phyloP scores from a whole-genome alignment of 2,329 filamentous ascomycete genomes.

The Aspergillus tubingensis region DNA sequence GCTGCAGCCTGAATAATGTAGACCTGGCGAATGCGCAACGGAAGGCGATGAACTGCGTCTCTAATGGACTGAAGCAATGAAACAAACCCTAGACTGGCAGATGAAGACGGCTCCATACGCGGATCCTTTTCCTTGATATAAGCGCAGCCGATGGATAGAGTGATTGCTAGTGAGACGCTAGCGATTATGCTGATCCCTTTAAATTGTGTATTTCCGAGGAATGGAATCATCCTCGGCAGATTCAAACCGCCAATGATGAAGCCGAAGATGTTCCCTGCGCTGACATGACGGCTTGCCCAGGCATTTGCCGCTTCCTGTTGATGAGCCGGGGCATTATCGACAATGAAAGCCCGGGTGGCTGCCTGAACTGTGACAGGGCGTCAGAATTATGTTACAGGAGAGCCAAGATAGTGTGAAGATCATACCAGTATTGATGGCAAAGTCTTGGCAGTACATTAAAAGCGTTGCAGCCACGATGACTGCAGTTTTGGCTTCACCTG shows the following conservation, averaged over 20 bases:
- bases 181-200: constrained; percentile 89
- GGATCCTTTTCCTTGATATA: constrained; percentile 78
- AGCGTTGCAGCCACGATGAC: constrained; percentile 78
- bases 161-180: constrained; percentile 69
- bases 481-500: constrained; percentile 59
- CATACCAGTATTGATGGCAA: constrained; percentile 86
- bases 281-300: constrained; percentile 84
- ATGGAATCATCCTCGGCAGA: constrained; percentile 71
- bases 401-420: constrained; percentile 22
- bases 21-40: constrained; percentile 76
- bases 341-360: constrained; percentile 83
- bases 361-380: constrained; percentile 68
- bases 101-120: constrained; percentile 63
- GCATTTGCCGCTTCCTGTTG: constrained; percentile 92
- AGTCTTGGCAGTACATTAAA: constrained; percentile 86
- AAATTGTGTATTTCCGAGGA: constrained; percentile 84
- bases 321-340: constrained; percentile 86
- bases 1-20: constrained; percentile 80
- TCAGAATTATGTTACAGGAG: background rate
- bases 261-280: constrained; percentile 85
- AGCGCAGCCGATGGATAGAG: constrained; percentile 68
- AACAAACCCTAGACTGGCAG: constrained; percentile 65
- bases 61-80: constrained; percentile 78
- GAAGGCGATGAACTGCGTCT: constrained; percentile 72
- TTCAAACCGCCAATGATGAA: constrained; percentile 84